Conservation (phyloP, 2,329 filamentous ascomycete species). For the Fusarium sp. region DNA sequence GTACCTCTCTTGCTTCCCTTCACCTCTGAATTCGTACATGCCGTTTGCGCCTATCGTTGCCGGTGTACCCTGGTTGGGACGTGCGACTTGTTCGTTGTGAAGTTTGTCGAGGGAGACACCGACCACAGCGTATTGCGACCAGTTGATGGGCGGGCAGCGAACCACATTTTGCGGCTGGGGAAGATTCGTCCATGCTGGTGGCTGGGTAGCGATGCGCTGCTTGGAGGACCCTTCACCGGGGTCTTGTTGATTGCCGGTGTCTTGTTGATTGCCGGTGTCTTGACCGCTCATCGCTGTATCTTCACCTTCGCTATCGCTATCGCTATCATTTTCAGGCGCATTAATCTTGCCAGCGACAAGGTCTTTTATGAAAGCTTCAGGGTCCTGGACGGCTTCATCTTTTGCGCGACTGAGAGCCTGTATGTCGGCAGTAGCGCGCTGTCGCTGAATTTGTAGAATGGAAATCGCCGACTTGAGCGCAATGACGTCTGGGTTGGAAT, state of each 20-base stretch:
- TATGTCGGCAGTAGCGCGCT: slow-evolving; percentile 80
- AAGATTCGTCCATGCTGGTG: slow-evolving; percentile 67
- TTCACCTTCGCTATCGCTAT: slow-evolving; percentile 44
- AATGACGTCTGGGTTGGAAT: slow-evolving; percentile 83
- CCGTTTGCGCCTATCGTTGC: slow-evolving; percentile 56
- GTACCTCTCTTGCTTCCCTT: slow-evolving; percentile 56
- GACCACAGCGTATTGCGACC: slow-evolving; percentile 92
- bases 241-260: slow-evolving; percentile 44
- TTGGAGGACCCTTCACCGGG: slow-evolving; percentile 36
- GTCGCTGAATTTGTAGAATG: slow-evolving; percentile 85
- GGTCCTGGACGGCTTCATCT: slow-evolving; percentile 73
- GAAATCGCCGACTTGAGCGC: slow-evolving; percentile 87
- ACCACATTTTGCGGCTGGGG: slow-evolving; percentile 84
- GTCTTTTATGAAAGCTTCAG: slow-evolving; percentile 75
- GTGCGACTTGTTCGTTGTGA: slow-evolving; percentile 79
- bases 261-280: slow-evolving; percentile 43
- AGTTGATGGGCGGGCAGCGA: slow-evolving; percentile 89
- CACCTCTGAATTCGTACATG: slow-evolving; percentile 60
- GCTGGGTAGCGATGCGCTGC: slow-evolving; percentile 37
- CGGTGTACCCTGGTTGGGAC: slow-evolving; percentile 67
- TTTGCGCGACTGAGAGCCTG: slow-evolving; percentile 75
- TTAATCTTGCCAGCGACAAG: slow-evolving; percentile 70
- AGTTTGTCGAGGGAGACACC: slow-evolving; percentile 81
- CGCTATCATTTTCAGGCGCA: slow-evolving; percentile 39
- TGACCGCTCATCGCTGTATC: slow-evolving; percentile 42